Evolutionary conservation across 2,329 filamentous ascomycete genomes (phyloP), one percentile per base, ranked within the genome.

Genomic region (Dactylonectria macrodidyma): DNA sequence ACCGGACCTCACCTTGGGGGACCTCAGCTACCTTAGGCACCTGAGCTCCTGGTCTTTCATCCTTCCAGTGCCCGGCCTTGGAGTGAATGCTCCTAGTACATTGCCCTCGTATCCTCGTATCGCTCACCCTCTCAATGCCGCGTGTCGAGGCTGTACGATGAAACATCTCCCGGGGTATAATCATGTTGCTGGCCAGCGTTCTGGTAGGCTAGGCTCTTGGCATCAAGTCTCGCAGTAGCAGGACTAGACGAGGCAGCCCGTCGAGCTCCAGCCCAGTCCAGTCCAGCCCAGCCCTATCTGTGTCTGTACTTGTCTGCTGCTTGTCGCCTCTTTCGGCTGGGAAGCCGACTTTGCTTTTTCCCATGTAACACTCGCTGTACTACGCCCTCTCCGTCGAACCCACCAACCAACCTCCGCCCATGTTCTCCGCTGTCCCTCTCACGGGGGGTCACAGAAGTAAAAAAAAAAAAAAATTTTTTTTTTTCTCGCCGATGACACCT

Each of bases 181-280:
- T 55, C 59, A 62, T 38, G 59, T 47, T 62, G 51, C 26, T 54
- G 51, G 30, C 12, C 51, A 30, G 50, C 41, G 26, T n/a, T 51
- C 52, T 55, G 59, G 55, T 50, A 62, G 59, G 51, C 59, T 50
- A 44, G 59, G 50, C 50, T 55, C 59, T 50, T 34, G 14, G 59
- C 52, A 52, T 47, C 51, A 12, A 30, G 26, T 30, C 26, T 3
- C 26, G 26, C 3, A 30, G 26, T 30, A 30, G 26, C 7, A 50
- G 22, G 12, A 22, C 47, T 16, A 8, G 24, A 50, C 26, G 26
- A 30, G 26, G 26, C 26, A 30, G 26, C 26, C 26, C 26, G 44
- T 46, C 26, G 44, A 46, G 44, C 16, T 46, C 9, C 44, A 46
- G 44, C 16, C 44, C 44, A 19, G 16, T 4, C 44, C 44, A 46